Evolutionary conservation across 352 stramenopile genomes (phyloP).

Genomic region (Globisporangium splendens): DNA sequence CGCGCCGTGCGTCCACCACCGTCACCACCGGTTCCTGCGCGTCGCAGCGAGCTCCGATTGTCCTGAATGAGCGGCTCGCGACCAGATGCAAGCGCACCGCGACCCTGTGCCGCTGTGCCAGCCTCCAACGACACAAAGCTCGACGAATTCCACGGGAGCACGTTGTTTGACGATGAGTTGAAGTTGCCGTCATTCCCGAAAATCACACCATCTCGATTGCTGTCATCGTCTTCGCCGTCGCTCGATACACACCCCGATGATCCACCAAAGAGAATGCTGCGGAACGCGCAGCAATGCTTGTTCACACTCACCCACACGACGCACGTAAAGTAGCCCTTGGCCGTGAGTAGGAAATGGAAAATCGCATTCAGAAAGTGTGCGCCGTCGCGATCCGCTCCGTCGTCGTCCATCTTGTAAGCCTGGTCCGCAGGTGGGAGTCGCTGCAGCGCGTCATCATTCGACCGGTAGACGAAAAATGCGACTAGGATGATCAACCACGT

Average conservation of each 20-base stretch:
- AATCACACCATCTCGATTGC: not conserved
- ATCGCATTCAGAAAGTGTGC: constrained; percentile 41
- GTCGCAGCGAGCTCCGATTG: not conserved
- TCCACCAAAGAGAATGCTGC: constrained; percentile 23
- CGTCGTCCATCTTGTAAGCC: not conserved
- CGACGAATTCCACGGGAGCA: constrained; percentile 8
- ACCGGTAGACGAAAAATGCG: constrained; percentile 59
- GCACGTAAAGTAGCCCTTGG: constrained; percentile 59
- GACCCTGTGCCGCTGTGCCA: not conserved
- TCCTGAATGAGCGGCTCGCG: constrained; percentile 3
- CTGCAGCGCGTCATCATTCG: constrained; percentile 32
- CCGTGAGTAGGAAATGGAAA: constrained; percentile 59
- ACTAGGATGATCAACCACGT: constrained; percentile 63
- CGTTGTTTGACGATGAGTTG: constrained; percentile 2
- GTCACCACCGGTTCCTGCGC: not conserved
- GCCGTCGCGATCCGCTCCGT: not conserved
- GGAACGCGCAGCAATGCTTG: constrained; percentile 48
- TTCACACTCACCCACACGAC: constrained; percentile 69
- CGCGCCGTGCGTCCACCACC: no score
- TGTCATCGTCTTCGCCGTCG: constrained; percentile 1
- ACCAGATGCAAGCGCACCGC: no score
- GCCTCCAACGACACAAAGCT: constrained; percentile 8
- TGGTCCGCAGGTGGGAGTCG: constrained; percentile 27
- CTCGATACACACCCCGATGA: not conserved
- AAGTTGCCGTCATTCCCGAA: not conserved